phyloP scores from a whole-genome alignment of 2,329 filamentous ascomycete species.

The Xylaria hypoxylon region DNA sequence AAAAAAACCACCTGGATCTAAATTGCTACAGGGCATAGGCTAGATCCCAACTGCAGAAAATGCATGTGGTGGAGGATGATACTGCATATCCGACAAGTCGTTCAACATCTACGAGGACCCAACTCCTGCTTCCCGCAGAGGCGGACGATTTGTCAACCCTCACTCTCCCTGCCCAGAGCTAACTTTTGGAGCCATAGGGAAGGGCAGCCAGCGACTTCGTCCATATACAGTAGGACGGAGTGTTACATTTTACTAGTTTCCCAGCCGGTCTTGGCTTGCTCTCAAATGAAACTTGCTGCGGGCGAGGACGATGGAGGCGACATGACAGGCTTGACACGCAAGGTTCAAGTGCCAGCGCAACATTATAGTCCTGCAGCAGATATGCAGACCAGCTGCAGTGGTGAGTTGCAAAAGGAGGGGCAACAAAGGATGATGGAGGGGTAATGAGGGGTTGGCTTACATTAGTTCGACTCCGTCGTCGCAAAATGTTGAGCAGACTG shows the following conservation, averaged over 20 bases:
- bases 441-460: slow-evolving; percentile 46
- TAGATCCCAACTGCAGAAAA: slow-evolving; percentile 2
- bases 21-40: slow-evolving; percentile 2
- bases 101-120: slow-evolving; percentile 34
- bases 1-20: slow-evolving; percentile 29
- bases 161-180: not conserved
- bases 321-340: slow-evolving; percentile 39
- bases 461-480: slow-evolving; percentile 25
- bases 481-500: slow-evolving; percentile 24
- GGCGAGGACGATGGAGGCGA: slow-evolving; percentile 36
- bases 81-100: slow-evolving; percentile 30
- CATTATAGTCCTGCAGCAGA: slow-evolving; percentile 46
- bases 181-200: slow-evolving; percentile 24
- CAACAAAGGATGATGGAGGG: slow-evolving; percentile 47
- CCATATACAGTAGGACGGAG: slow-evolving; percentile 39
- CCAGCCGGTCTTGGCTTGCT: slow-evolving; percentile 18
- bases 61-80: not conserved
- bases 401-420: slow-evolving; percentile 46
- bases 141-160: slow-evolving; percentile 18
- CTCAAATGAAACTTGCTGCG: slow-evolving; percentile 18
- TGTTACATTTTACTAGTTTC: slow-evolving; percentile 23
- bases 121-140: slow-evolving; percentile 4
- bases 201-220: slow-evolving; percentile 26
- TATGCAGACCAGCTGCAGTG: slow-evolving; percentile 47
- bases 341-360: slow-evolving; percentile 49